These are phyloP conservation scores for Blastomyces emzantsi DNA, from an alignment of 2,329 filamentous ascomycete genomes.

Conservation along the genomic window DNA sequence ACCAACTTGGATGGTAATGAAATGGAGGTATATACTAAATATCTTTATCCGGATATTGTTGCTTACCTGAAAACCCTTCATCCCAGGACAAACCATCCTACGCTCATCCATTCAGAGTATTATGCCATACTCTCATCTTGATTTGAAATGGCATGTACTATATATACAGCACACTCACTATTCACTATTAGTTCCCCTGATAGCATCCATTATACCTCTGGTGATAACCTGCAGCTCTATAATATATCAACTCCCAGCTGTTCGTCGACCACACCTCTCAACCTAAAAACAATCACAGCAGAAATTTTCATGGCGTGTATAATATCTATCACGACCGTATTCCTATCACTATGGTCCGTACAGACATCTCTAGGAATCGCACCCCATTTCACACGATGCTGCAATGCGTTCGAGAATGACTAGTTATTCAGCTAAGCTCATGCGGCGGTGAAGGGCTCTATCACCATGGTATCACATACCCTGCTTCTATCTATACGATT, in stretches of 20 bases:
- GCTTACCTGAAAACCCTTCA: too few species aligned
- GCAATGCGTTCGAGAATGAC: too few species aligned
- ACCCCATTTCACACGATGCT: too few species aligned
- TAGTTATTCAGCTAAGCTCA: too few species aligned
- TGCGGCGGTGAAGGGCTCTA: too few species aligned
- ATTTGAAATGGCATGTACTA: conserved; percentile 28
- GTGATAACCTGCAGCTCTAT: conserved; percentile 23
- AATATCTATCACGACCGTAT: neutral
- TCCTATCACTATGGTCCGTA: conserved; percentile 13
- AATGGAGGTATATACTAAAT: neutral
- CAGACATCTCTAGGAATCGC: conserved; percentile 6
- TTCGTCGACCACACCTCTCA: conserved; percentile 20
- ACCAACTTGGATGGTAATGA: neutral
- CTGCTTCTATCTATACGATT: too few species aligned
- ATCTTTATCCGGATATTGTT: too few species aligned
- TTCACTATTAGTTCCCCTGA: conserved; percentile 24
- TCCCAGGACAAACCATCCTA: too few species aligned
- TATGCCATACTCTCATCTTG: conserved; percentile 20
- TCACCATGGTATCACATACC: too few species aligned
- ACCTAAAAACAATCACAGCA: conserved; percentile 19
- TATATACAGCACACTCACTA: conserved; percentile 20
- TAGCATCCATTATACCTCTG: conserved; percentile 23
- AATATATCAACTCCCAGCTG: conserved; percentile 16
- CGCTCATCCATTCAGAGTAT: neutral
- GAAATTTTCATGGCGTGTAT: conserved; percentile 19